Percentiles rank a stretch among this genome's conserved stretches.
Conservation (phyloP, 345 rosid species). For the Citrus unshiu region DNA sequence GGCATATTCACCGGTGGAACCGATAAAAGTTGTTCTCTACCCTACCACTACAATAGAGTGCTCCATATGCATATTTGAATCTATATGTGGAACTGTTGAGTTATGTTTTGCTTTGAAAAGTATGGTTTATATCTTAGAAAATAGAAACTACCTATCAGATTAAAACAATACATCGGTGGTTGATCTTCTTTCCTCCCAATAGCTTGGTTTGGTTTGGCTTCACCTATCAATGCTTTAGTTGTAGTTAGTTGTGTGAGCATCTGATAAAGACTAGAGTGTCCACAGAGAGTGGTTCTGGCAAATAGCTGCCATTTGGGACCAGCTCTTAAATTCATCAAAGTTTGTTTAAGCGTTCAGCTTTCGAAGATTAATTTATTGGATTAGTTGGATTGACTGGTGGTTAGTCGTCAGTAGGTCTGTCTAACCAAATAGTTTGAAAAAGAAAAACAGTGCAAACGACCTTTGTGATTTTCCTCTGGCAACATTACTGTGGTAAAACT, state of each 20-base stretch:
- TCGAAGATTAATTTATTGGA: neutral
- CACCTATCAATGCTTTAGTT: slow-evolving; percentile 9
- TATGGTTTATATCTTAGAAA: neutral
- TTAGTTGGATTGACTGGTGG: slow-evolving; percentile 14
- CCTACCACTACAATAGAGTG: slow-evolving; percentile 3
- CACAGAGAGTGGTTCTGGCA: neutral
- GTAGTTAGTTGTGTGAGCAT: slow-evolving; percentile 9
- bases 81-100: neutral
- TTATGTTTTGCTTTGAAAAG: neutral
- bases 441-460: slow-evolving; percentile 1
- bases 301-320: slow-evolving; percentile 3
- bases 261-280: neutral
- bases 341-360: slow-evolving; percentile 6
- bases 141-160: neutral
- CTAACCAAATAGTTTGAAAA: slow-evolving; percentile 11
- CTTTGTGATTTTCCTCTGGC: neutral
- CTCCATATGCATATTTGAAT: neutral
- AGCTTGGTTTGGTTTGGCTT: slow-evolving; percentile 10
- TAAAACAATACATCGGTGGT: slow-evolving; percentile 11
- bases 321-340: slow-evolving; percentile 5
- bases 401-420: slow-evolving; percentile 21
- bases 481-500: neutral
- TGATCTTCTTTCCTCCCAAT: slow-evolving; percentile 1
- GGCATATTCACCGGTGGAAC: slow-evolving; percentile 1
- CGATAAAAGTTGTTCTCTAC: neutral